A percentile compares a stretch with the other conserved stretches of the same genome.
Conservation (phyloP, 2,329 filamentous ascomycete species). For the Trichoderma endophyticum region DNA sequence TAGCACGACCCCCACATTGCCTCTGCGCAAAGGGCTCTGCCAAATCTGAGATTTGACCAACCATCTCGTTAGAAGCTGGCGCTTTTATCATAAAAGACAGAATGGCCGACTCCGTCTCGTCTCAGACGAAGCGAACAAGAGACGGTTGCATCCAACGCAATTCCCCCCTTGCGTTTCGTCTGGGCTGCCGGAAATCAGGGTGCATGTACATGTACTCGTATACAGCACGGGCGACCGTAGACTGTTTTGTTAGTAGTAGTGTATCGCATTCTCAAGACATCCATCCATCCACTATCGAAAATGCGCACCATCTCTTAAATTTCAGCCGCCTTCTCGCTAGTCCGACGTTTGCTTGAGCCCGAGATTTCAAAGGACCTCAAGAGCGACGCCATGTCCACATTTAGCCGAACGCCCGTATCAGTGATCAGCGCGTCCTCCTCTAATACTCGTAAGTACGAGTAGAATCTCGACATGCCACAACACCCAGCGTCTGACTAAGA, state of each 20-base stretch:
- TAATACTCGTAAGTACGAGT: not conserved
- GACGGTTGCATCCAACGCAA: slow-evolving; percentile 3
- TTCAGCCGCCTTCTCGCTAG: slow-evolving; percentile 11
- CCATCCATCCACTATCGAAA: not conserved
- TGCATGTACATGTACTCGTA: not conserved
- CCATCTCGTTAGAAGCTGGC: slow-evolving; percentile 5
- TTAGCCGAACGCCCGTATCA: slow-evolving; percentile 15
- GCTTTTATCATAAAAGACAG: slow-evolving; percentile 12
- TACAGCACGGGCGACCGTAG: not conserved
- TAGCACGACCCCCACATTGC: not conserved
- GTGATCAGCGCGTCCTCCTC: not conserved
- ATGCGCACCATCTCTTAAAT: not conserved
- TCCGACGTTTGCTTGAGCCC: not conserved
- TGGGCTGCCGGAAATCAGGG: not conserved
- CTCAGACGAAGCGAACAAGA: slow-evolving; percentile 1
- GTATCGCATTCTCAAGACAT: not conserved
- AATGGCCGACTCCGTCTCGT: slow-evolving; percentile 11
- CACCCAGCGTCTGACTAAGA: slow-evolving; percentile 13
- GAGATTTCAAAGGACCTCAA: not conserved
- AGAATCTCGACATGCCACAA: not conserved
- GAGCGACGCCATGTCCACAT: slow-evolving; percentile 13
- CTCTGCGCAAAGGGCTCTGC: not conserved
- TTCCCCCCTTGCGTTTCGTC: slow-evolving; percentile 3
- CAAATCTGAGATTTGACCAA: slow-evolving; percentile 15
- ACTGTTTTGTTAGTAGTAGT: not conserved